phyloP scores from a whole-genome alignment of 352 stramenopile genomes.

The Hyaloperonospora brassicae region DNA sequence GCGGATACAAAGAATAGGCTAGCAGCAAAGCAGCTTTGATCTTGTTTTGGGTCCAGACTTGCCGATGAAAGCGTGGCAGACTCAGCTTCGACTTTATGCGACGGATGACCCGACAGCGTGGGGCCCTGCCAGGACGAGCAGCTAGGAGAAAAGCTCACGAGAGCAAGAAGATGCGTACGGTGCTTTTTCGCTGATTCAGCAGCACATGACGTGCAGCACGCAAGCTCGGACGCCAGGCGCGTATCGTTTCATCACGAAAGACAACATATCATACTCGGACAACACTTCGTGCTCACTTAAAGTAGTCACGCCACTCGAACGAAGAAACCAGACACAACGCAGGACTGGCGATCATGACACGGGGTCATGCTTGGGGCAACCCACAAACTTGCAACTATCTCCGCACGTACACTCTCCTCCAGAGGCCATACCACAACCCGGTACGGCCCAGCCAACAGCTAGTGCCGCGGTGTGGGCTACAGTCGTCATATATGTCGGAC shows the following conservation, averaged over 20 bases:
- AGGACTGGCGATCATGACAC: slow-evolving; percentile 12
- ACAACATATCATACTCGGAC: slow-evolving; percentile 56
- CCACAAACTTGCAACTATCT: slow-evolving; percentile 65
- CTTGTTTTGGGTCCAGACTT: too few relatives aligned
- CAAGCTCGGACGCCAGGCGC: slow-evolving; percentile 58
- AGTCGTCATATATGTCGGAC: slow-evolving; percentile 65
- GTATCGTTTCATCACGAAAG: slow-evolving; percentile 48
- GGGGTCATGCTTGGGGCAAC: slow-evolving; percentile 74
- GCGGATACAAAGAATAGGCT: too few relatives aligned
- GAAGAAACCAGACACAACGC: slow-evolving; percentile 5
- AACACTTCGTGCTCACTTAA: too few relatives aligned
- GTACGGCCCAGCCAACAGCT: slow-evolving; percentile 68
- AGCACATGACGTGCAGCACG: slow-evolving; percentile 47
- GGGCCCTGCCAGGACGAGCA: too few relatives aligned
- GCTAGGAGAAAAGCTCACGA: too few relatives aligned
- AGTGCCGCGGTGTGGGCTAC: slow-evolving; percentile 72
- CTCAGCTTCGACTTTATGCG: too few relatives aligned
- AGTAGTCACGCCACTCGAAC: slow-evolving; percentile 6
- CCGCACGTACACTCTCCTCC: slow-evolving; percentile 75
- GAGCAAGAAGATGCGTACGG: slow-evolving; percentile 40
- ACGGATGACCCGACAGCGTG: too few relatives aligned
- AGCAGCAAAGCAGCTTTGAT: too few relatives aligned
- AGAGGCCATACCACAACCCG: slow-evolving; percentile 70
- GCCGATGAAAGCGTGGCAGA: too few relatives aligned
- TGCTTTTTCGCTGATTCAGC: slow-evolving; percentile 33